These are phyloP conservation scores for Juncus inflexus DNA, from an alignment of 176 grass and related monocot species.

Conservation along the genomic window DNA sequence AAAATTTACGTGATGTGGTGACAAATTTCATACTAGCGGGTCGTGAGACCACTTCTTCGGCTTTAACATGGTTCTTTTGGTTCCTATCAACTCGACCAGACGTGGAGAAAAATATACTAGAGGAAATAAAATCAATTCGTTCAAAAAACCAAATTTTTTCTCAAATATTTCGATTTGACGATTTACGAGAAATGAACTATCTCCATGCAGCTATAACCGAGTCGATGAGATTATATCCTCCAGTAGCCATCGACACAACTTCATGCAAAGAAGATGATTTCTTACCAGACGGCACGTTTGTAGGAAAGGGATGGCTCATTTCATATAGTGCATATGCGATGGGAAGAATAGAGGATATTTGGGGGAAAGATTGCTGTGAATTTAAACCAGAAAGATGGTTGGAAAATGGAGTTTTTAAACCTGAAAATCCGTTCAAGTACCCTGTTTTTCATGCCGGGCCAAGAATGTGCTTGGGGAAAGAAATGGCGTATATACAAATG, in stretches of 20 bases:
- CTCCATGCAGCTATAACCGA: constrained; percentile 53
- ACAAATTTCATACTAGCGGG: constrained; percentile 63
- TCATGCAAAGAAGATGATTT: constrained; percentile 40
- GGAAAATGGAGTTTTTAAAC: constrained; percentile 41
- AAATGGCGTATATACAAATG: constrained; percentile 82
- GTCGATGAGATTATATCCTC: constrained; percentile 65
- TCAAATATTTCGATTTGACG: constrained; percentile 41
- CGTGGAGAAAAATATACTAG: constrained; percentile 44
- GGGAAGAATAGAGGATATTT: constrained; percentile 39
- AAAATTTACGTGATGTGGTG: constrained; percentile 53
- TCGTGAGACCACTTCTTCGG: constrained; percentile 67
- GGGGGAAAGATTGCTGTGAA: constrained; percentile 49
- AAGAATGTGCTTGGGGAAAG: constrained; percentile 68
- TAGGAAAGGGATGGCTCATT: constrained; percentile 45
- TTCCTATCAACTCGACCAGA: constrained; percentile 34
- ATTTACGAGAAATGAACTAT: constrained; percentile 56
- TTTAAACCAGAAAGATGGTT: constrained; percentile 65
- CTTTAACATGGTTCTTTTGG: constrained; percentile 85
- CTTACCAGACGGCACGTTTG: constrained; percentile 48
- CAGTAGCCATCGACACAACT: constrained; percentile 42
- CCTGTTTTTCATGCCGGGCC: constrained; percentile 46
- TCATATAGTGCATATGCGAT: constrained; percentile 48
- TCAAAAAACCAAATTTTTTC: background rate
- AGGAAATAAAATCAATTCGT: constrained; percentile 31
- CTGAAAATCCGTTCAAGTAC: constrained; percentile 53